Evolutionary conservation across 768 basidiomycete genomes (phyloP).

Genomic region (Panellus pusillus): DNA sequence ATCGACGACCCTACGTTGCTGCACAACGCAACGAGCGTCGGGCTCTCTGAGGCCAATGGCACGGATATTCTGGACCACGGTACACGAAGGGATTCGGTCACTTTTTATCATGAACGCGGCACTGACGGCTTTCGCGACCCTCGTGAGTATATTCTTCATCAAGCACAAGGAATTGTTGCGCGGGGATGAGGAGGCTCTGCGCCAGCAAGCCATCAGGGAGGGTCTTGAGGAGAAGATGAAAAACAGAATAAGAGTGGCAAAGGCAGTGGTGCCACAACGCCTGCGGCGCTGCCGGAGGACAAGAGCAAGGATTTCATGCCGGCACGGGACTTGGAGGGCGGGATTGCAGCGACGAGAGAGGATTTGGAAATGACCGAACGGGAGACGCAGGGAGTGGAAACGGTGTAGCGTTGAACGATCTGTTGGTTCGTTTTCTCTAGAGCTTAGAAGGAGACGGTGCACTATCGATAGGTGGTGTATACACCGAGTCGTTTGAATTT

Average conservation of each 20-base stretch:
- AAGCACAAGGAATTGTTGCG: constrained; percentile 60
- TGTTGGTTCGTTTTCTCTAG: too few species aligned
- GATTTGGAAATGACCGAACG: too few species aligned
- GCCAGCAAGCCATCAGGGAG: constrained; percentile 34
- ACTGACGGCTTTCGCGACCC: constrained; percentile 52
- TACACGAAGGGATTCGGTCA: constrained; percentile 56
- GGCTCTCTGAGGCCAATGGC: constrained; percentile 39
- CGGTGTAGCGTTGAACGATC: too few species aligned
- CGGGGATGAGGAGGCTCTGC: constrained; percentile 54
- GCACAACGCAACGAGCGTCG: constrained; percentile 31
- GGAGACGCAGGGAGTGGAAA: too few species aligned
- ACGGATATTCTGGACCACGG: constrained; percentile 42
- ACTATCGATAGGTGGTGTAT: too few species aligned
- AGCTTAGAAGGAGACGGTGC: too few species aligned
- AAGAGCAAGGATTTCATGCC: not conserved
- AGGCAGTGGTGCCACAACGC: constrained; percentile 2
- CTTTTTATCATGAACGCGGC: constrained; percentile 64
- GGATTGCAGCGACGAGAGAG: too few species aligned
- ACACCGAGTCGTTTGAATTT: too few species aligned
- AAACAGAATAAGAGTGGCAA: not conserved
- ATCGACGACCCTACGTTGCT: constrained; percentile 49
- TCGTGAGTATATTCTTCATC: constrained; percentile 59
- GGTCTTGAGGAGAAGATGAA: constrained; percentile 9
- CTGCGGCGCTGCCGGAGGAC: not conserved
- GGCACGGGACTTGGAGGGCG: not conserved